A percentile compares a stretch with the other conserved stretches of the same genome.
Evolutionary conservation across 2,329 filamentous ascomycete species (phyloP).

Genomic region (Microdochium trichocladiopsis): DNA sequence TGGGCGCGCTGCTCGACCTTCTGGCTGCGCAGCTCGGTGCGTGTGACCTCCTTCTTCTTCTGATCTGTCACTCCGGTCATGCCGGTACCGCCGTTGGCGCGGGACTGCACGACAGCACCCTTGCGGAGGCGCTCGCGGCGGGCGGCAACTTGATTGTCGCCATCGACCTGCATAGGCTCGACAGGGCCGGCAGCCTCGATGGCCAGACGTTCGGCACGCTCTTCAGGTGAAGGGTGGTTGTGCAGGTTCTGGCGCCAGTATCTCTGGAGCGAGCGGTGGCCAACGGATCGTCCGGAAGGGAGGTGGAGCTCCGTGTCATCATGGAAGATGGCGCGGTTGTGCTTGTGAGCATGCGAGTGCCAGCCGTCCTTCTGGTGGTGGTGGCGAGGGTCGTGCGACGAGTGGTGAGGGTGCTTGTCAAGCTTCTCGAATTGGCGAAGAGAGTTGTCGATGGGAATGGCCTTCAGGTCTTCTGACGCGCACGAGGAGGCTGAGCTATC

Average conservation of each 20-base stretch:
- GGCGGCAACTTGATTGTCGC: constrained; percentile 23
- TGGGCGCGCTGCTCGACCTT: constrained; percentile 56
- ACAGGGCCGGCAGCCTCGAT: constrained; percentile 37
- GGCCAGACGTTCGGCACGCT: constrained; percentile 62
- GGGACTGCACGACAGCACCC: constrained; percentile 48
- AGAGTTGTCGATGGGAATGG: constrained; percentile 68
- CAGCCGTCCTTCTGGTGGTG: constrained; percentile 72
- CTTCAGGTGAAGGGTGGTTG: constrained; percentile 72
- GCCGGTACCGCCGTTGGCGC: constrained; percentile 66
- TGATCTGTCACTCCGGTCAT: constrained; percentile 72
- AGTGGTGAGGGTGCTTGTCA: constrained; percentile 68
- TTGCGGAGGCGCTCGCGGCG: constrained; percentile 33
- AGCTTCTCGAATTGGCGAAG: constrained; percentile 67
- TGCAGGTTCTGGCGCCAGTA: constrained; percentile 93
- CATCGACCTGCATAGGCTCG: constrained; percentile 28
- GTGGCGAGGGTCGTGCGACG: constrained; percentile 60
- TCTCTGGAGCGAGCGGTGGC: constrained; percentile 77
- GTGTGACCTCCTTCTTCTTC: constrained; percentile 62
- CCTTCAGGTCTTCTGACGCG: constrained; percentile 75
- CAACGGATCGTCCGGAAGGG: constrained; percentile 80
- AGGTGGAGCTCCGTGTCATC: constrained; percentile 93
- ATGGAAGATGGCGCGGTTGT: constrained; percentile 68
- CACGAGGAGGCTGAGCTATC: constrained; percentile 86
- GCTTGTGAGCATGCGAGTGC: constrained; percentile 77
- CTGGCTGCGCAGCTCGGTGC: constrained; percentile 61